Evolutionary conservation across 495 filamentous ascomycete species (phyloP).

Genomic region (Penicillium pancosmium): DNA sequence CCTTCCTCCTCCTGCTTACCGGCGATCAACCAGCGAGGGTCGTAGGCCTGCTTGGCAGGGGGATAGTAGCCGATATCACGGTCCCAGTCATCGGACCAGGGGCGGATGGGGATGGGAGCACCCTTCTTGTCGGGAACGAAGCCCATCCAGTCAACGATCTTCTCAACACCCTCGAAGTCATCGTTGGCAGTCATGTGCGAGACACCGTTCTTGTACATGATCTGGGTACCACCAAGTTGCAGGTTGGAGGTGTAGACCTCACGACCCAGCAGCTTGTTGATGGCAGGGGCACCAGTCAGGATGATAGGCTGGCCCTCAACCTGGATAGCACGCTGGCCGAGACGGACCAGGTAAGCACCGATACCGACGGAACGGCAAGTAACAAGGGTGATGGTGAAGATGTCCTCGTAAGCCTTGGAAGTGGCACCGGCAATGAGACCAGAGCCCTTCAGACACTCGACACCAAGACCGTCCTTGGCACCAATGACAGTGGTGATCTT

Average conservation of each 20-base stretch:
- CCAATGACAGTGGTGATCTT: slow-evolving; percentile 95
- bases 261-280: slow-evolving; percentile 97
- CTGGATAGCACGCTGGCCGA: slow-evolving; percentile 97
- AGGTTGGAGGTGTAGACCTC: slow-evolving; percentile 99
- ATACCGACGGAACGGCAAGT: slow-evolving; percentile 98
- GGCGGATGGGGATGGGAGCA: slow-evolving; percentile 83
- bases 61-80: slow-evolving; percentile 86
- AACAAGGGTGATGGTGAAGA: slow-evolving; percentile 97
- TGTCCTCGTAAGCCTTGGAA: slow-evolving; percentile 95
- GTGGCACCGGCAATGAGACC: slow-evolving; percentile 98
- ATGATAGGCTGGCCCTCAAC: slow-evolving; percentile 99
- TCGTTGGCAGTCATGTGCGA: slow-evolving; percentile 98
- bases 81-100: slow-evolving; percentile 88
- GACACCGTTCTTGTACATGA: slow-evolving; percentile 99
- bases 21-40: slow-evolving; percentile 88
- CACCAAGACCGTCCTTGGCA: slow-evolving; percentile 93
- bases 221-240: slow-evolving; percentile 98
- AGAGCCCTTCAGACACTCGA: slow-evolving; percentile 95
- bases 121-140: slow-evolving; percentile 94
- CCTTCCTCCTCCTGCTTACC: slow-evolving; percentile 87
- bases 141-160: slow-evolving; percentile 97
- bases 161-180: slow-evolving; percentile 95
- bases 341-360: slow-evolving; percentile 95
- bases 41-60: slow-evolving; percentile 85
- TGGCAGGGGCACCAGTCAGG: slow-evolving; percentile 92